phyloP scores from a whole-genome alignment of 495 filamentous ascomycete genomes.

The Apodospora peruviana region DNA sequence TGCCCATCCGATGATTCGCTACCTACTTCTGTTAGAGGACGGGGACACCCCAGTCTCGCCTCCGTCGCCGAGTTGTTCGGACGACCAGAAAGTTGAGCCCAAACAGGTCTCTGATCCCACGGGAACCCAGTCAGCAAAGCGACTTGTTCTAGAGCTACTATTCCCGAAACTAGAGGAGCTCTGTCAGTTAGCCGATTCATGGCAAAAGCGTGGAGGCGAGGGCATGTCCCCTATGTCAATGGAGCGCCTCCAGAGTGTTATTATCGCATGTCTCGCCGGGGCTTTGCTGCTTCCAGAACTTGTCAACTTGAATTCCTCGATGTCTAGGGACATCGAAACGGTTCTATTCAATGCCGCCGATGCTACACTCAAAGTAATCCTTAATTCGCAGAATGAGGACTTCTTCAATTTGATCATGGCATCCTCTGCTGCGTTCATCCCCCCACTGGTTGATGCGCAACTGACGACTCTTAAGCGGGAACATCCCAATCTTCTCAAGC shows the following conservation, averaged over 20 bases:
- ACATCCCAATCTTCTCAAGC: conserved; percentile 25
- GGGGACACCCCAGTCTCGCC: not conserved
- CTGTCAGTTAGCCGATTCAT: conserved; percentile 31
- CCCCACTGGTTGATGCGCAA: conserved; percentile 23
- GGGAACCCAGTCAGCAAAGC: conserved; percentile 36
- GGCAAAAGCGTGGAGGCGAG: conserved; percentile 38
- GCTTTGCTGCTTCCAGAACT: conserved; percentile 39
- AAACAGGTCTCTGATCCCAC: conserved; percentile 24
- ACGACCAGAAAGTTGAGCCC: conserved; percentile 4
- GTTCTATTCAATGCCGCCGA: conserved; percentile 27
- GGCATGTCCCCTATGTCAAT: conserved; percentile 33
- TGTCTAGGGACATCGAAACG: conserved; percentile 35
- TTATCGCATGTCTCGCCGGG: conserved; percentile 39
- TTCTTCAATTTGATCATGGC: conserved; percentile 31
- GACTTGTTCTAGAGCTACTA: conserved; percentile 44
- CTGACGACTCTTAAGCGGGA: conserved; percentile 25
- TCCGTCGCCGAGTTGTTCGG: not conserved
- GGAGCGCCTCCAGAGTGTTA: conserved; percentile 40
- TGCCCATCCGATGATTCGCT: conserved; percentile 25
- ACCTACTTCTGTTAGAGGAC: conserved; percentile 35
- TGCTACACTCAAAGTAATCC: conserved; percentile 25
- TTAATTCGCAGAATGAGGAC: conserved; percentile 27
- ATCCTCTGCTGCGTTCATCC: conserved; percentile 32
- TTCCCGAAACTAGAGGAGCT: conserved; percentile 41
- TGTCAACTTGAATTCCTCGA: conserved; percentile 30